A percentile compares a stretch with the other conserved stretches of the same genome.
phyloP scores from a whole-genome alignment of 2,329 filamentous ascomycete species.

The Phaeomoniella chlamydospora region DNA sequence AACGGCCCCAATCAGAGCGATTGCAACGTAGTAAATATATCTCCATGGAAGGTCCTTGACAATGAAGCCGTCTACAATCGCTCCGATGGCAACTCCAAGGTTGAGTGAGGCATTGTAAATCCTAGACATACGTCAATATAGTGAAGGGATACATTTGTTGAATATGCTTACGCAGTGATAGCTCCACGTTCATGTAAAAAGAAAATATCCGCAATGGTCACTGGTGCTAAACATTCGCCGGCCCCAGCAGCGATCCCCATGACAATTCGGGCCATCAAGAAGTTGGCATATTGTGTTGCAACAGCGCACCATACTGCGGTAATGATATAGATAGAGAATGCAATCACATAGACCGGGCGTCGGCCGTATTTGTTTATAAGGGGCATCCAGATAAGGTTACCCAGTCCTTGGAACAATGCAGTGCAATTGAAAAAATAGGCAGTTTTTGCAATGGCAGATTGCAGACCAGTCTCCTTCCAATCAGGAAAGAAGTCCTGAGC shows the following conservation, averaged over 20 bases:
- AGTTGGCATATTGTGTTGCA: slow-evolving; percentile 18
- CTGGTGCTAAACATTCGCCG: slow-evolving; percentile 32
- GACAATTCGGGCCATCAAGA: slow-evolving; percentile 13
- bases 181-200: slow-evolving; percentile 41
- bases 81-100: slow-evolving; percentile 12
- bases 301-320: slow-evolving; percentile 23
- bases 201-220: slow-evolving; percentile 41
- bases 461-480: too few species aligned
- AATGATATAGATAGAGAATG: slow-evolving; percentile 21
- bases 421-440: slow-evolving; percentile 41
- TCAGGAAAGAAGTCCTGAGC: slow-evolving; percentile 34
- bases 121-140: too few species aligned
- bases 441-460: slow-evolving; percentile 23
- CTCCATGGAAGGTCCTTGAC: slow-evolving; percentile 19
- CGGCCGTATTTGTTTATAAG: slow-evolving; percentile 21
- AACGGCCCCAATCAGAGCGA: slow-evolving; percentile 33
- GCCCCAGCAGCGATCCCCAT: slow-evolving; percentile 36
- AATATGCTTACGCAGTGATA: slow-evolving; percentile 38
- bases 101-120: slow-evolving; percentile 13
- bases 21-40: slow-evolving; percentile 27
- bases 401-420: slow-evolving; percentile 32
- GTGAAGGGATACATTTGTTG: too few species aligned
- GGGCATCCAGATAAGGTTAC: slow-evolving; percentile 24
- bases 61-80: slow-evolving; percentile 18
- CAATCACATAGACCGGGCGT: slow-evolving; percentile 21